Conservation (phyloP, 768 basidiomycete species). For the Phlegmacium glaucopus region DNA sequence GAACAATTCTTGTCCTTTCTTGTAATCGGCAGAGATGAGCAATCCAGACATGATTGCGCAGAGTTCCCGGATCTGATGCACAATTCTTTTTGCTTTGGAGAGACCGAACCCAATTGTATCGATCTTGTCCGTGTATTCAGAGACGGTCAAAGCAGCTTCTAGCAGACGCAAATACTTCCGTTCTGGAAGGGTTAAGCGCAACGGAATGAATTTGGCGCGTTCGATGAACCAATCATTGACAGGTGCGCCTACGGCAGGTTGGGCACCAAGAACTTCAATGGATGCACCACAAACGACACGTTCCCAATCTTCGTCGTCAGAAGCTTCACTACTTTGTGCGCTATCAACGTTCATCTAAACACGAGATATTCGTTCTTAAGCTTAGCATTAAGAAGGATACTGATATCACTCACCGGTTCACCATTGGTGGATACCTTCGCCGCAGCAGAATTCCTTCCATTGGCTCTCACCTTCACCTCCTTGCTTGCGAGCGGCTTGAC, state of each 20-base stretch:
- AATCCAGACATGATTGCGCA: slow-evolving; percentile 87
- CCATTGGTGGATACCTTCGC: slow-evolving; percentile 15
- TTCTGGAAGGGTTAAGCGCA: slow-evolving; percentile 70
- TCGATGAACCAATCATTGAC: slow-evolving; percentile 88
- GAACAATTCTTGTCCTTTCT: slow-evolving; percentile 85
- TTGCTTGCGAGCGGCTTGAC: slow-evolving; percentile 42
- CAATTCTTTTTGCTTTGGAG: slow-evolving; percentile 84
- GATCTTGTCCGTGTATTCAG: slow-evolving; percentile 89
- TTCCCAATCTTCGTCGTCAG: slow-evolving; percentile 44
- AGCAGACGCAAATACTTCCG: slow-evolving; percentile 83
- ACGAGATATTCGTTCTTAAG: background rate
- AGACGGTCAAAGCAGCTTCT: slow-evolving; percentile 80
- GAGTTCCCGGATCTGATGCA: slow-evolving; percentile 81
- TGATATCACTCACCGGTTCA: slow-evolving; percentile 24
- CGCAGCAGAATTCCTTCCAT: slow-evolving; percentile 13
- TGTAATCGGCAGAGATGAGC: slow-evolving; percentile 81
- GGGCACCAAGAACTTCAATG: slow-evolving; percentile 43
- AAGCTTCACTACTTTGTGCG: slow-evolving; percentile 23
- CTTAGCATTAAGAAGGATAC: background rate
- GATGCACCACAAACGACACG: slow-evolving; percentile 29
- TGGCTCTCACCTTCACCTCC: slow-evolving; percentile 26
- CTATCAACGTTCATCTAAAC: slow-evolving; percentile 47
- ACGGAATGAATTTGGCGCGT: slow-evolving; percentile 75
- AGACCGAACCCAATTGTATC: slow-evolving; percentile 76
- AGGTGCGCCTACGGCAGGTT: slow-evolving; percentile 54